phyloP scores from a whole-genome alignment of 164 flowering plant species.

The Nymphaea thermarum region DNA sequence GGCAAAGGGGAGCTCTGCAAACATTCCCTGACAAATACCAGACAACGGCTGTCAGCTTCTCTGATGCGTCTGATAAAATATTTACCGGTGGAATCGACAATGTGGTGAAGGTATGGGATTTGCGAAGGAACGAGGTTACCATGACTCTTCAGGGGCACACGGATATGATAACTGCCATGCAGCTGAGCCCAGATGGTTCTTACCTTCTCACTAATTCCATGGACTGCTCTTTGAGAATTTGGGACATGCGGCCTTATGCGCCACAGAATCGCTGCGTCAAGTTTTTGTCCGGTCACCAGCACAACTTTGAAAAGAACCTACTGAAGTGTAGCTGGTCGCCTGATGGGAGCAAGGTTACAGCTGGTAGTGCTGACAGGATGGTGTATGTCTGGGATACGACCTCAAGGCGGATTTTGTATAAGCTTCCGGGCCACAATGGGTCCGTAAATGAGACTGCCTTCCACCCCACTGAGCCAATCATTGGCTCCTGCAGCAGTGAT shows the following conservation, averaged over 20 bases:
- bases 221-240: constrained; percentile 88
- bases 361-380: constrained; percentile 96
- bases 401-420: constrained; percentile 69
- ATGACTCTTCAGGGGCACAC: constrained; percentile 95
- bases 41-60: constrained; percentile 84
- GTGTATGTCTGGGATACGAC: constrained; percentile 97
- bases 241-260: constrained; percentile 99
- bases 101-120: constrained; percentile 68
- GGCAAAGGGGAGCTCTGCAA: constrained; percentile 90
- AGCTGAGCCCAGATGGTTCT: constrained; percentile 97
- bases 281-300: constrained; percentile 86
- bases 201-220: constrained; percentile 90
- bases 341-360: constrained; percentile 94
- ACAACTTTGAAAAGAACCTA: constrained; percentile 92
- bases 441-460: constrained; percentile 84
- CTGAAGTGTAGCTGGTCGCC: constrained; percentile 96
- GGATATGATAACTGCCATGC: constrained; percentile 90
- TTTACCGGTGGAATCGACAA: constrained; percentile 90
- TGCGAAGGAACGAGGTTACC: constrained; percentile 74
- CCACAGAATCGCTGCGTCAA: constrained; percentile 94
- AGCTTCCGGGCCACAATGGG: constrained; percentile 97
- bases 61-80: constrained; percentile 94
- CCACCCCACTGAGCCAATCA: constrained; percentile 83
- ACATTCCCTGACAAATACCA: constrained; percentile 95
- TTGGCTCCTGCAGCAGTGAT: constrained; percentile 93